A percentile compares a stretch with the other conserved stretches of the same genome.
Conservation (phyloP, 768 basidiomycete species). For the Tricholoma furcatifolium region DNA sequence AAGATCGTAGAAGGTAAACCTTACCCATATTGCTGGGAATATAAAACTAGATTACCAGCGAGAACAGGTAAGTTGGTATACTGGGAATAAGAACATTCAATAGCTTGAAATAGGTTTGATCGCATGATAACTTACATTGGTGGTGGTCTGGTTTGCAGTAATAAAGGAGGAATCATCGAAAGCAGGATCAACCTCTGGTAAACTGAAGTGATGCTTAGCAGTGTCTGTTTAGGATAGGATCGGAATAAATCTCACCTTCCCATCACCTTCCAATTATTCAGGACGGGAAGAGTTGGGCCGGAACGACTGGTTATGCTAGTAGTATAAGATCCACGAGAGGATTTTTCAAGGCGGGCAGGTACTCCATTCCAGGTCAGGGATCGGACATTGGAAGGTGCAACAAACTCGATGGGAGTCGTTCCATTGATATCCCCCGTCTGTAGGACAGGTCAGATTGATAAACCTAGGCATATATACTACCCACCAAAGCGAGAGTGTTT, state of each 20-base stretch:
- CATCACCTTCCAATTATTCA: conserved; percentile 45
- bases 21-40: conserved; percentile 54
- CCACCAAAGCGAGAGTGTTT: conserved; percentile 34
- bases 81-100: conserved; percentile 20
- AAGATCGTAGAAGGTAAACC: not conserved
- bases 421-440: conserved; percentile 50
- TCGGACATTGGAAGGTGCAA: conserved; percentile 37
- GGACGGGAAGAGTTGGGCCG: conserved; percentile 30
- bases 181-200: conserved; percentile 45
- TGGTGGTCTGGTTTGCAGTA: conserved; percentile 39
- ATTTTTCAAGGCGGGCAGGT: conserved; percentile 21
- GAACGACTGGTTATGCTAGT: conserved; percentile 19
- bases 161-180: conserved; percentile 52
- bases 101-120: not conserved
- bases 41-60: conserved; percentile 41
- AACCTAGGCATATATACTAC: not conserved
- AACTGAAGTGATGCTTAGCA: conserved; percentile 23
- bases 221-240: not conserved
- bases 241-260: conserved; percentile 34
- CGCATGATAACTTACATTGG: conserved; percentile 34
- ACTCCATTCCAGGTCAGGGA: conserved; percentile 42
- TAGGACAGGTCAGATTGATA: not conserved
- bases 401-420: conserved; percentile 42
- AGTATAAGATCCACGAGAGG: conserved; percentile 28
- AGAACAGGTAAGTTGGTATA: conserved; percentile 50